Percentiles rank a stretch among this genome's conserved stretches.
Evolutionary conservation across 495 filamentous ascomycete species (phyloP).

Genomic region (Daldinia bambusicola): DNA sequence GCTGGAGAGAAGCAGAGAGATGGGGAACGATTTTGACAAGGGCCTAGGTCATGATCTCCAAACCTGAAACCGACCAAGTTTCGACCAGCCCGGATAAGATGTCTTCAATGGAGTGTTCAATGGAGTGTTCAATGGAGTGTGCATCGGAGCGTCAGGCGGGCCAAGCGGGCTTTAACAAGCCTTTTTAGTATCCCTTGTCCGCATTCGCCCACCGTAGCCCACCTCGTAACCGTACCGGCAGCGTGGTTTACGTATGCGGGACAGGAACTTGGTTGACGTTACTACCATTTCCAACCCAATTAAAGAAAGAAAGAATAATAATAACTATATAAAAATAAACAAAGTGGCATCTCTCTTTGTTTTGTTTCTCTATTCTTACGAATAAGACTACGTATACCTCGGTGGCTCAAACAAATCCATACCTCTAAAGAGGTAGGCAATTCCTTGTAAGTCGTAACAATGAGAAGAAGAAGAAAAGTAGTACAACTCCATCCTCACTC

Average conservation of each 20-base stretch:
- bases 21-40: slow-evolving; percentile 23
- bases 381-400: background rate
- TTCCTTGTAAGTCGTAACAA: background rate
- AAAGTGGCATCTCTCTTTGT: background rate
- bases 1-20: background rate
- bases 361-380: slow-evolving; percentile 4
- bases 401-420: background rate
- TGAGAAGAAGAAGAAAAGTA: slow-evolving; percentile 2
- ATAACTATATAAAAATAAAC: background rate
- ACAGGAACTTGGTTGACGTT: slow-evolving; percentile 14
- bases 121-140: no score
- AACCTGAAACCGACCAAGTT: slow-evolving; percentile 50
- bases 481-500: no score
- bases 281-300: background rate
- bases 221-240: slow-evolving; percentile 33
- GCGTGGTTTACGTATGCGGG: slow-evolving; percentile 40
- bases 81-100: slow-evolving; percentile 46
- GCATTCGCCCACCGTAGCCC: slow-evolving; percentile 17
- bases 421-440: no score
- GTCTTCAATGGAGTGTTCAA: background rate
- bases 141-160: slow-evolving; percentile 29
- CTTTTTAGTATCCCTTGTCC: slow-evolving; percentile 7
- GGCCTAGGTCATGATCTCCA: slow-evolving; percentile 43
- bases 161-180: slow-evolving; percentile 8
- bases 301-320: no score